Conservation (phyloP, 352 stramenopile genomes). For the Phytophthora ohioensis region DNA sequence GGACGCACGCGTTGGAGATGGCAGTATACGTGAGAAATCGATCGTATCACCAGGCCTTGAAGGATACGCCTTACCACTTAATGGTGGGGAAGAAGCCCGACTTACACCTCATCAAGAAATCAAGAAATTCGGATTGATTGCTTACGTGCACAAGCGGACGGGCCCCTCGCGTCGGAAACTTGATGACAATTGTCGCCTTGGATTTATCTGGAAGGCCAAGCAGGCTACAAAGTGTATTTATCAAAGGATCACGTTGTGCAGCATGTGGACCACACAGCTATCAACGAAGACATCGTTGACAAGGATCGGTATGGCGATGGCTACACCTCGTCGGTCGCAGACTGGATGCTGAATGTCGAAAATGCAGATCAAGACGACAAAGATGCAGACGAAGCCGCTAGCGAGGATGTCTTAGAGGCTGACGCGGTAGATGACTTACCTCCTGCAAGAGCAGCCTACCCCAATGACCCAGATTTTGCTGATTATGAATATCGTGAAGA, state of each 20-base stretch:
- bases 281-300: slow-evolving; percentile 10
- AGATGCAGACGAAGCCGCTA: too few species aligned
- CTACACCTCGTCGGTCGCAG: neutral
- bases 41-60: neutral
- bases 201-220: slow-evolving; percentile 9
- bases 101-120: neutral
- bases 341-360: neutral
- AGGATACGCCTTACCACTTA: neutral
- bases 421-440: neutral
- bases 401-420: too few species aligned
- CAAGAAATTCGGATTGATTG: neutral
- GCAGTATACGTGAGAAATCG: slow-evolving; percentile 4
- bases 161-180: neutral
- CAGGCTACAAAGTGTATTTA: slow-evolving; percentile 7
- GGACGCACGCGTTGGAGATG: neutral
- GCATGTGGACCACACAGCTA: neutral
- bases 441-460: neutral
- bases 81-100: slow-evolving; percentile 5
- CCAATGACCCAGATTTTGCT: neutral
- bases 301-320: neutral
- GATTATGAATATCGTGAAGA: neutral
- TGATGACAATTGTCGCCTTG: neutral
- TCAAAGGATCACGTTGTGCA: neutral
- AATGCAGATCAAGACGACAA: neutral
- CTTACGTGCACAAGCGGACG: slow-evolving; percentile 1